These are phyloP conservation scores for Orbilia javanica DNA, from an alignment of 2,329 filamentous ascomycete species.

Conservation along the genomic window DNA sequence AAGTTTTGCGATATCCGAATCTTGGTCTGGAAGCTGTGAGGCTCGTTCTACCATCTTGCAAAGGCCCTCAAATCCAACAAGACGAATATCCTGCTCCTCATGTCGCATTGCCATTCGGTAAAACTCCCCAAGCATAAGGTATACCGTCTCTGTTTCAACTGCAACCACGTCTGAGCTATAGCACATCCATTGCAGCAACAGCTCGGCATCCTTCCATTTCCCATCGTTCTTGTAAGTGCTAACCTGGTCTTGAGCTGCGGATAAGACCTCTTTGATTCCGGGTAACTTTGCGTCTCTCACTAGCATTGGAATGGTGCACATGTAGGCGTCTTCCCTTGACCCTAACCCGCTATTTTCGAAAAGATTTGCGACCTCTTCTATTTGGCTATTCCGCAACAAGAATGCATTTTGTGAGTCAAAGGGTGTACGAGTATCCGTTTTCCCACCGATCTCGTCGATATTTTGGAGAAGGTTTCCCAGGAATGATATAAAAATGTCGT, in stretches of 20 bases:
- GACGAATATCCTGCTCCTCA: background rate
- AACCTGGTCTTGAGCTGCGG: background rate
- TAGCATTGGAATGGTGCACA: slow-evolving; percentile 63
- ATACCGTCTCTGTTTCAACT: background rate
- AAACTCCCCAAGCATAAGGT: slow-evolving; percentile 20
- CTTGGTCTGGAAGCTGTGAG: background rate
- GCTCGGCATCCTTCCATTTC: background rate
- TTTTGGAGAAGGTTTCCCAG: background rate
- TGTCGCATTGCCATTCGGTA: slow-evolving; percentile 28
- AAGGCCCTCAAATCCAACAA: slow-evolving; percentile 11
- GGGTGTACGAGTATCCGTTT: slow-evolving; percentile 13
- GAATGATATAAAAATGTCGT: slow-evolving; percentile 48
- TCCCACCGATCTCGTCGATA: slow-evolving; percentile 17
- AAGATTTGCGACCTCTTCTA: slow-evolving; percentile 59
- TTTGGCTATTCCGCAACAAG: slow-evolving; percentile 13
- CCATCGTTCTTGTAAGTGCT: background rate
- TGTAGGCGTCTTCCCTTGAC: slow-evolving; percentile 61
- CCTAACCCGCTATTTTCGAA: slow-evolving; percentile 61
- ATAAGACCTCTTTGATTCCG: background rate
- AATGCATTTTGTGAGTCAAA: background rate
- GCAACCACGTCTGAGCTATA: background rate
- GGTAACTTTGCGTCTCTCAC: slow-evolving; percentile 32
- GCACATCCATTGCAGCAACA: slow-evolving; percentile 16
- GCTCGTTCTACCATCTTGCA: slow-evolving; percentile 14
- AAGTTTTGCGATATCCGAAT: background rate